phyloP scores from a whole-genome alignment of 2,329 filamentous ascomycete species.

The Pyricularia pennisetigena region DNA sequence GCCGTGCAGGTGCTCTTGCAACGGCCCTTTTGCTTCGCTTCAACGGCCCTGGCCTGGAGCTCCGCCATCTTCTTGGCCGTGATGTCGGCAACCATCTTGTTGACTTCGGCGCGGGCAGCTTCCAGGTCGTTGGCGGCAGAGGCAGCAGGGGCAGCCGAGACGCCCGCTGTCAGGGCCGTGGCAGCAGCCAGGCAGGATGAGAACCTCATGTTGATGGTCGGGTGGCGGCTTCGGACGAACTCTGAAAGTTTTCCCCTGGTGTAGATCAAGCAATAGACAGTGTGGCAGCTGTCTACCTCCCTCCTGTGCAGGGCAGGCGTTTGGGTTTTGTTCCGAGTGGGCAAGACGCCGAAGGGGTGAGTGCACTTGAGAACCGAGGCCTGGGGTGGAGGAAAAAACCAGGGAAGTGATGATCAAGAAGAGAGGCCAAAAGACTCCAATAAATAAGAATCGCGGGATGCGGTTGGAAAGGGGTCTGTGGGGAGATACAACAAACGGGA shows the following conservation, averaged over 20 bases:
- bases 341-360: not conserved
- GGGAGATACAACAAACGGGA: not conserved
- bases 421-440: not conserved
- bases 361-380: not conserved
- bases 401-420: not conserved
- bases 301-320: too few relatives aligned
- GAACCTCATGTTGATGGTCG: not conserved
- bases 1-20: constrained; percentile 14
- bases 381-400: not conserved
- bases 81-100: not conserved
- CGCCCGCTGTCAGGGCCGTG: not conserved
- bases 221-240: not conserved
- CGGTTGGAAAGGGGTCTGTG: not conserved
- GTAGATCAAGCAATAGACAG: too few relatives aligned
- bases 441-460: not conserved
- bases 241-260: too few relatives aligned
- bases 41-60: not conserved
- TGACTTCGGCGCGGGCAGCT: not conserved
- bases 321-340: not conserved
- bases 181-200: not conserved
- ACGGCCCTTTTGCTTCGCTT: not conserved
- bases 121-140: not conserved
- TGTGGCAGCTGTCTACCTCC: too few relatives aligned
- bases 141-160: not conserved
- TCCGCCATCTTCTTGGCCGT: not conserved